phyloP scores from a whole-genome alignment of 2,329 filamentous ascomycete genomes.

The Aspergillus ibericus region DNA sequence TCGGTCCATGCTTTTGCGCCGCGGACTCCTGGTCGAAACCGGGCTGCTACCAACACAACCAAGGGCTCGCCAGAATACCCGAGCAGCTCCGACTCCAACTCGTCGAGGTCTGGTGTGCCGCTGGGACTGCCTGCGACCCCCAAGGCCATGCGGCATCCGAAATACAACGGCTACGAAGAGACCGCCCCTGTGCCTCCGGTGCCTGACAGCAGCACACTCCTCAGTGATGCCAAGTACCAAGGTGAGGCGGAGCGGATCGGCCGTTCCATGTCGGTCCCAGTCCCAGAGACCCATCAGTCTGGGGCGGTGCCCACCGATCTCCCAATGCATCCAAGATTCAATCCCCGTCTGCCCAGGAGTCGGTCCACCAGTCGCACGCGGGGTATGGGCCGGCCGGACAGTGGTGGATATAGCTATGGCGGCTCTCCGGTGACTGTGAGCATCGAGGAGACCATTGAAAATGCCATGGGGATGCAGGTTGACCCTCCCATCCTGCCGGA shows the following conservation, averaged over 20 bases:
- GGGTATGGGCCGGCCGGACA: constrained; percentile 29
- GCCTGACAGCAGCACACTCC: constrained; percentile 49
- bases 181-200: constrained; percentile 56
- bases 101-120: constrained; percentile 48
- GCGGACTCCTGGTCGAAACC: constrained; percentile 32
- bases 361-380: constrained; percentile 43
- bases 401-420: constrained; percentile 27
- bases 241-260: constrained; percentile 37
- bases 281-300: constrained; percentile 29
- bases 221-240: constrained; percentile 40
- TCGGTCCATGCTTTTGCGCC: constrained; percentile 34
- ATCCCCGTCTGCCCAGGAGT: constrained; percentile 41
- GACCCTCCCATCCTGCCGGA: constrained; percentile 58
- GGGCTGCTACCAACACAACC: constrained; percentile 35
- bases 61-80: constrained; percentile 42
- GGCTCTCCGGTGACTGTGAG: constrained; percentile 48
- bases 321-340: constrained; percentile 43
- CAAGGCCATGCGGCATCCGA: constrained; percentile 80
- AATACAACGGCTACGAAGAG: constrained; percentile 56
- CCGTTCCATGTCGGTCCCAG: constrained; percentile 43
- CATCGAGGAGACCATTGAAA: constrained; percentile 56
- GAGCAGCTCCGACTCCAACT: constrained; percentile 41
- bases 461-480: constrained; percentile 22
- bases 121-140: constrained; percentile 88
- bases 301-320: constrained; percentile 32